Conservation (phyloP, 2,329 filamentous ascomycete species). For the Fusarium scirpi region DNA sequence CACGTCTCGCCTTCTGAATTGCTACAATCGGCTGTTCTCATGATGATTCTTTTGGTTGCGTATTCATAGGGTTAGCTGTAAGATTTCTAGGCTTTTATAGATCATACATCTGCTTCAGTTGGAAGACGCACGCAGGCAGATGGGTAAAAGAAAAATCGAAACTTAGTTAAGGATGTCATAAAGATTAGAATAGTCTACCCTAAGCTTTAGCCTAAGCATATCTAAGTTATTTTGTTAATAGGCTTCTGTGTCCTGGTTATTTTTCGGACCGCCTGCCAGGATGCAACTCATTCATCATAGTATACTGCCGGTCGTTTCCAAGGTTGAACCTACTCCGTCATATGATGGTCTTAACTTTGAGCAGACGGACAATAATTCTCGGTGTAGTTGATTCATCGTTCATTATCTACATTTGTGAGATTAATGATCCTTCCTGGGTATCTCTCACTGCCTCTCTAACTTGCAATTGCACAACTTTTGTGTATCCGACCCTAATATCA, state of each 20-base stretch:
- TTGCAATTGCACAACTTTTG: slow-evolving; percentile 42
- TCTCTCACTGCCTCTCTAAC: slow-evolving; percentile 44
- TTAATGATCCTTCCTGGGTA: slow-evolving; percentile 47
- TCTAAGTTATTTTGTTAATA: too few relatives aligned
- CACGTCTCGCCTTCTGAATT: too few relatives aligned
- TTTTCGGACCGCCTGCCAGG: too few relatives aligned
- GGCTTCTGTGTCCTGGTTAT: too few relatives aligned
- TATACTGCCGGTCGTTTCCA: not conserved
- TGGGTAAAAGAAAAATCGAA: too few relatives aligned
- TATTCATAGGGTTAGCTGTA: not conserved
- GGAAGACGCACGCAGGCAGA: not conserved
- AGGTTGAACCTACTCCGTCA: not conserved
- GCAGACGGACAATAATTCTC: not conserved
- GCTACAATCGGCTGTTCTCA: too few relatives aligned
- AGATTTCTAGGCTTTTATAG: not conserved
- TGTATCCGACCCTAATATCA: slow-evolving; percentile 22
- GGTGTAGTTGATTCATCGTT: not conserved
- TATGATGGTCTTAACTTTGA: not conserved
- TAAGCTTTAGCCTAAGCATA: too few relatives aligned
- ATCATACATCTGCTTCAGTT: not conserved
- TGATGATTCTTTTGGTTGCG: not conserved
- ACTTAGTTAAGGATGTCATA: too few relatives aligned
- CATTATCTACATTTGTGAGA: slow-evolving; percentile 20
- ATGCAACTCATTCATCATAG: not conserved
- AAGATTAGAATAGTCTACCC: too few relatives aligned